Base-by-base conservation (phyloP, 768 basidiomycete genomes). In the Boletus sp. region DNA sequence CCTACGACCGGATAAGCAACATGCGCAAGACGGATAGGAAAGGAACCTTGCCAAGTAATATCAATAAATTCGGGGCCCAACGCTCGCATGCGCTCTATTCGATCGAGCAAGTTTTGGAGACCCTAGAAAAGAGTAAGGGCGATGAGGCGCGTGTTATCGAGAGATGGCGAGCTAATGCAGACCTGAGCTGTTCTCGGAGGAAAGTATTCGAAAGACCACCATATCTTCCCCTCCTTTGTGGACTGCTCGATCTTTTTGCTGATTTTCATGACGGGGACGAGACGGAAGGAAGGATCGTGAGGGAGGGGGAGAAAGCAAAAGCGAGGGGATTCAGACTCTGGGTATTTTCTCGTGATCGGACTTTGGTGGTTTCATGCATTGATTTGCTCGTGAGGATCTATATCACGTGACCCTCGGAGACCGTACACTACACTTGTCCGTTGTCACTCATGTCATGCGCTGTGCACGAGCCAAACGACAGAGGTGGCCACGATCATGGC, bases 141-240 rank as follows among this genome's bases (percentile, higher is more conserved):
- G 9, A 39, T 60, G 25, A 38, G 55, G 51, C 30, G 33, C 38
- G 27, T 38, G 47, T 33, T 23, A 33, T 34, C 9, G n/a, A n/a
- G 34, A 30, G 41, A 43, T 17, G 35, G 43, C 5, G 14, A 54
- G 46, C 19, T 30, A 35, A 52, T 37, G 65, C 72, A 54, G 57
- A 93, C 92, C 84, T 96, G 94, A 47, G 93, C 93, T 33, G 94
- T 97, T 59, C 94, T 79, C 21, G 92, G 95, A 53, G 97, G 96
- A 66, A 99, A 98, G 75, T 94, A 98, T 70, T 99, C 96, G 70
- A 99, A 98, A 35, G 92, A 94, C 95, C 95, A 99, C 89, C 94
- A 97, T 55, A 91, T 75, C 65, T 92, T 85, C 59, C 88, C 86
- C 63, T 96, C 89, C 69, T 88, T 86, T 56, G 83, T 75, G 45